A percentile compares a stretch with the other conserved stretches of the same genome.
Conservation (phyloP, 305 asterid species). For the Lippia alba region DNA sequence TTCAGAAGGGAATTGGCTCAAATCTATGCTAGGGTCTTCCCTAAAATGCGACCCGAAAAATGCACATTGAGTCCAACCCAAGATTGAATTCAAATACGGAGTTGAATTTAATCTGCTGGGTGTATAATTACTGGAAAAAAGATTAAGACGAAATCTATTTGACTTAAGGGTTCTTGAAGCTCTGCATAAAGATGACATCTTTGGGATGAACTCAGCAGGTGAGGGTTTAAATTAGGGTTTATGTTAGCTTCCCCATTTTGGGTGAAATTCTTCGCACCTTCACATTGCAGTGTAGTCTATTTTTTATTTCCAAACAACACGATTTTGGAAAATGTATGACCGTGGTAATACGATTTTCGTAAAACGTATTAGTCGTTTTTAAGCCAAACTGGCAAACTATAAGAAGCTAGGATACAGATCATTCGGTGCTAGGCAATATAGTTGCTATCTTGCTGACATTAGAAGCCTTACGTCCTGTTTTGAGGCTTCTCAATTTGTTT, state of each 20-base stretch:
- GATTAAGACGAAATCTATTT: conserved; percentile 31
- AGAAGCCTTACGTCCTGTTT: too few species aligned
- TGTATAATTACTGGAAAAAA: conserved; percentile 6
- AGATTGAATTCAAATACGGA: conserved; percentile 33
- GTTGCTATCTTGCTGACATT: too few species aligned
- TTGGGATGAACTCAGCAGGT: conserved; percentile 11
- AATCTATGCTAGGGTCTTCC: conserved; percentile 70
- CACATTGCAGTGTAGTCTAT: background rate
- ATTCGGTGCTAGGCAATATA: too few species aligned
- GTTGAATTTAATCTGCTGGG: conserved; percentile 38
- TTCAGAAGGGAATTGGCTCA: conserved; percentile 71
- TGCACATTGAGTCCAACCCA: conserved; percentile 60
- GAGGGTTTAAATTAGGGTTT: conserved; percentile 45
- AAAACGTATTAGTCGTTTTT: too few species aligned
- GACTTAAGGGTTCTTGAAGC: conserved; percentile 46
- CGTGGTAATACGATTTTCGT: too few species aligned
- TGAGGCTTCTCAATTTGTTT: too few species aligned
- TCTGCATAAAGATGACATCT: conserved; percentile 56
- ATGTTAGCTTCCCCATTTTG: conserved; percentile 11
- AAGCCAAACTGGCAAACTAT: too few species aligned
- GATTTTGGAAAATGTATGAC: too few species aligned
- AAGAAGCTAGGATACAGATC: too few species aligned
- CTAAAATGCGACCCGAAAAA: conserved; percentile 73
- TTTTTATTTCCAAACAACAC: background rate
- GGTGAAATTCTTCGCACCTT: conserved; percentile 4